Percentiles rank a stretch among this genome's conserved stretches.
Evolutionary conservation across 352 stramenopile species (phyloP).

Genomic region (Halophytophthora batemanensis): DNA sequence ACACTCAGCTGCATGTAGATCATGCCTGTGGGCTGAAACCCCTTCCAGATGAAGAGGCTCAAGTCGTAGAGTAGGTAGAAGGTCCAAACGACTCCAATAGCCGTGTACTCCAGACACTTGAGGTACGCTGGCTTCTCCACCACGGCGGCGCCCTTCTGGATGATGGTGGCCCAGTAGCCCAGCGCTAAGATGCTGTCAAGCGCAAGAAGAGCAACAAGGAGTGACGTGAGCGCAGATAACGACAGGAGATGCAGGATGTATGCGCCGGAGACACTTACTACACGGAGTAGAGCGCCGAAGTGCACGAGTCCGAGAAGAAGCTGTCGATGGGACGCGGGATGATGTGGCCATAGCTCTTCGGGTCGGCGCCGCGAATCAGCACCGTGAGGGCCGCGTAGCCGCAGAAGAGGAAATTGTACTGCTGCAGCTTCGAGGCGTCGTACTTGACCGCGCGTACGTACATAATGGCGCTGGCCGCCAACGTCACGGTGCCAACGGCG

Average conservation of each 20-base stretch:
- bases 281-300: slow-evolving; percentile 17
- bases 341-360: slow-evolving; percentile 17
- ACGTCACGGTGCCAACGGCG: slow-evolving; percentile 2
- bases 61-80: slow-evolving; percentile 18
- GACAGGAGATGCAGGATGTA: no score
- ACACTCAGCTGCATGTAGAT: slow-evolving; percentile 13
- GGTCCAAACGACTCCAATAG: slow-evolving; percentile 12
- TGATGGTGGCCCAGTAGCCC: slow-evolving; percentile 21
- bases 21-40: slow-evolving; percentile 13
- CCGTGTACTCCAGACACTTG: slow-evolving; percentile 7
- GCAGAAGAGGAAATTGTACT: slow-evolving; percentile 16
- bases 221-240: neutral
- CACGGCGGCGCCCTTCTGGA: slow-evolving; percentile 12
- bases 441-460: slow-evolving; percentile 18
- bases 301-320: slow-evolving; percentile 25
- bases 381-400: slow-evolving; percentile 16
- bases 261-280: slow-evolving; percentile 22
- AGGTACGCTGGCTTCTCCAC: slow-evolving; percentile 6
- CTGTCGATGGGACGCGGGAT: slow-evolving; percentile 14
- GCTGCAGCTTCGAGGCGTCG: slow-evolving; percentile 14
- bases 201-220: neutral
- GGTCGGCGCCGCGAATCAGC: slow-evolving; percentile 16
- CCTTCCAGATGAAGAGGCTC: slow-evolving; percentile 17
- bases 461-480: slow-evolving; percentile 1
- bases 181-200: slow-evolving; percentile 14